These are phyloP conservation scores for Spathaspora boniae DNA, from an alignment of 805 yeast species.

Conservation along the genomic window DNA sequence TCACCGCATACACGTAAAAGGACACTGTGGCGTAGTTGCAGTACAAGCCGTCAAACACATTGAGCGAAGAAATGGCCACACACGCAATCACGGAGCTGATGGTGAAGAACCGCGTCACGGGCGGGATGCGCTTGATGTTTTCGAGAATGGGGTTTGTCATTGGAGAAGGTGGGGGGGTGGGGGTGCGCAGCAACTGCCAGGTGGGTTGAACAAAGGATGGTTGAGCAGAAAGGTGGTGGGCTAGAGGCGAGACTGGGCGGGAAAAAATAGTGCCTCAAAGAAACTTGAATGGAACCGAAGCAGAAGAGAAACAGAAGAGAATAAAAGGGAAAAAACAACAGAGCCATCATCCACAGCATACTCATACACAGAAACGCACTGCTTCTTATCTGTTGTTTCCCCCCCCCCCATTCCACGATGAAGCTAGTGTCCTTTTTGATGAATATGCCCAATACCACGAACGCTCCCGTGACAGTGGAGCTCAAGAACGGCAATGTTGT, in stretches of 20 bases:
- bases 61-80: constrained; percentile 22
- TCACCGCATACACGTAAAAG: background rate
- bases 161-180: no score
- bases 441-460: constrained; percentile 61
- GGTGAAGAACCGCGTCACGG: constrained; percentile 57
- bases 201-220: no score
- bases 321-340: background rate
- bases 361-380: background rate
- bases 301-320: no score
- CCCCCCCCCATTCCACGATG: no score
- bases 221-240: no score
- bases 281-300: no score
- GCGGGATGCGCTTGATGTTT: constrained; percentile 44
- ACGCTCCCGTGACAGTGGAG: constrained; percentile 87
- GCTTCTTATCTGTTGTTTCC: no score
- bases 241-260: no score
- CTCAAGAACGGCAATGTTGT: constrained; percentile 86
- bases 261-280: no score
- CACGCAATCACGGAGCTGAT: constrained; percentile 45
- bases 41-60: constrained; percentile 13
- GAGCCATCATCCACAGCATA: constrained; percentile 1
- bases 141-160: constrained; percentile 14
- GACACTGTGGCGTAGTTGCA: constrained; percentile 6
- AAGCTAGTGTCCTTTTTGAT: constrained; percentile 74
- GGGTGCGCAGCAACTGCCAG: no score